These are phyloP conservation scores for Candida namnaoensis DNA, from an alignment of 805 yeast species.

Conservation along the genomic window DNA sequence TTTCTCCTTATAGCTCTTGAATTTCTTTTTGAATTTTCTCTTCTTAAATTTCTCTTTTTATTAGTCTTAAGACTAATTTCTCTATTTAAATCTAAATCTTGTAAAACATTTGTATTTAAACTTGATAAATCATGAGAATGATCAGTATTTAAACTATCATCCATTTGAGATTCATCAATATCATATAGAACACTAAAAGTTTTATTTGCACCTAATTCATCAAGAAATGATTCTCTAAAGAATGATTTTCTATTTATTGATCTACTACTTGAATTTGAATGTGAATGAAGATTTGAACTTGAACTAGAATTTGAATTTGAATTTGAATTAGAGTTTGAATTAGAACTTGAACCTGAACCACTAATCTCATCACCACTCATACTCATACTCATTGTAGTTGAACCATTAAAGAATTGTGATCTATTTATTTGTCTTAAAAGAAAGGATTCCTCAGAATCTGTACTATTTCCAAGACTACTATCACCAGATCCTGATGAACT, in stretches of 20 bases:
- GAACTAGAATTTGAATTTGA: too few relatives aligned
- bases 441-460: too few relatives aligned
- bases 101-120: constrained; percentile 8
- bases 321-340: neutral
- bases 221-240: constrained; percentile 17
- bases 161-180: constrained; percentile 11
- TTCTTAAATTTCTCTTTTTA: neutral
- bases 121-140: constrained; percentile 9
- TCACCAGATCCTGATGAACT: too few relatives aligned
- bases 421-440: too few relatives aligned
- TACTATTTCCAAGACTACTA: too few relatives aligned
- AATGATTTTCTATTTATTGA: constrained; percentile 7
- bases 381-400: too few relatives aligned
- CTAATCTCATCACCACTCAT: too few relatives aligned
- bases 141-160: constrained; percentile 12
- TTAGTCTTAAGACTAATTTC: neutral
- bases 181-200: constrained; percentile 15
- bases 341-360: neutral
- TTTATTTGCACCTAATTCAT: constrained; percentile 13
- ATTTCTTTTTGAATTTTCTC: neutral
- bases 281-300: neutral
- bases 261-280: constrained; percentile 1
- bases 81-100: constrained; percentile 7
- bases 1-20: too few relatives aligned
- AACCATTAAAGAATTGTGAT: constrained; percentile 13